Evolutionary conservation across 2,329 filamentous ascomycete genomes (phyloP), one percentile per base, ranked within the genome.

Genomic region (Colletotrichum camelliae): DNA sequence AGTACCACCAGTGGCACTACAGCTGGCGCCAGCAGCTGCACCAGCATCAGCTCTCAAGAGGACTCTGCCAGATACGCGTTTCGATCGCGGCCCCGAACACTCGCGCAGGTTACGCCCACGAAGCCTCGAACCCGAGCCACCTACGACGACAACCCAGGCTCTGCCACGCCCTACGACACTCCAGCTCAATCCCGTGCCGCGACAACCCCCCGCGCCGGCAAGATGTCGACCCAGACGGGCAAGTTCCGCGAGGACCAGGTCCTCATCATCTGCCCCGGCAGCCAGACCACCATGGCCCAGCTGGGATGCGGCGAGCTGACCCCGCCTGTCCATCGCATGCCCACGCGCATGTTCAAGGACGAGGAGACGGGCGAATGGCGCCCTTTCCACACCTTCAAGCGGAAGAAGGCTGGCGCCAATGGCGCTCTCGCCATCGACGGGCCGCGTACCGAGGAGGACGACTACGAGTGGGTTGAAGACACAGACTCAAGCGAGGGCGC

Each of bases 321-420:
- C 43, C 96, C 96, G 58, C 95, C 97, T n/a, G 91, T 93, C 77
- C 91, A 95, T 84, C 94, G 96, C 79, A 91, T 98, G 79, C 93
- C 94, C 37, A 98, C 96, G 85, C 94, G 97, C 87, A 98, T 99
- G 96, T 99, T 98, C 69, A 92, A 93, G 79, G 96, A 97, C 82
- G 90, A 91, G 70, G 94, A 95, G 74, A 93, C 94, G 82, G 96
- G 92, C 82, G 94, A 96, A 37, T 92, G 89, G 87, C 84, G 88
- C 81, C 96, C 96, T 2, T 94, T 95, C 80, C 93, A 94, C 81
- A 94, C 97, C 31, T 94, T 93, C 70, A 93, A 89, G 85, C 89
- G 89, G 79, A 91, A 87, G 83, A 93, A 89, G 87, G 82, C 85
- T 35, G 77, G 77, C 61, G 58, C 61, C 66, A 70, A 74, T n/a